phyloP scores from a whole-genome alignment of 1,139 yeast species.

The Yamadazyma songkhlaensis region DNA sequence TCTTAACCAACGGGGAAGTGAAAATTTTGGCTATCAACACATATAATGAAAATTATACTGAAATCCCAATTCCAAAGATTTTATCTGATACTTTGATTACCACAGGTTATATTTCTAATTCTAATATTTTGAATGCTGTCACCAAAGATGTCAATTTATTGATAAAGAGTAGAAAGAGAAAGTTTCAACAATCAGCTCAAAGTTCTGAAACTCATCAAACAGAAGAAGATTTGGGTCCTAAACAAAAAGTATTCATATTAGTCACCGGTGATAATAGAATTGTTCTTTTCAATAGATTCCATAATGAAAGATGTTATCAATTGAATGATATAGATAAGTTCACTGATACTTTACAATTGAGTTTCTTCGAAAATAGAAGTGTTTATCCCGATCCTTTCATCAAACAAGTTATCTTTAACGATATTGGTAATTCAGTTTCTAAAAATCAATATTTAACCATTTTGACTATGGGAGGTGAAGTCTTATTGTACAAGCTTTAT shows the following conservation, averaged over 20 bases:
- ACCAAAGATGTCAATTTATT: constrained; percentile 37
- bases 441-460: constrained; percentile 62
- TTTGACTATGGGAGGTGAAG: constrained; percentile 78
- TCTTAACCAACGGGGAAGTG: constrained; percentile 57
- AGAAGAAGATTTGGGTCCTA: constrained; percentile 23
- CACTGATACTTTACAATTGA: constrained; percentile 50
- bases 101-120: constrained; percentile 60
- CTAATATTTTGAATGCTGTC: constrained; percentile 39
- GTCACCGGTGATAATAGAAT: constrained; percentile 78
- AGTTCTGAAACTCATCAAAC: constrained; percentile 8
- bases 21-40: constrained; percentile 45
- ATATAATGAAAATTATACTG: constrained; percentile 34
- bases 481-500: constrained; percentile 61
- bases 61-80: constrained; percentile 47
- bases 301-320: constrained; percentile 65
- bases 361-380: constrained; percentile 56
- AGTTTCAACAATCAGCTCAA: constrained; percentile 13
- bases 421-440: constrained; percentile 58
- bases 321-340: constrained; percentile 58
- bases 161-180: constrained; percentile 30
- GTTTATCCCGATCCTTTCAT: constrained; percentile 73
- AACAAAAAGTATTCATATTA: constrained; percentile 56
- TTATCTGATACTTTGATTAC: constrained; percentile 63
- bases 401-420: constrained; percentile 65
- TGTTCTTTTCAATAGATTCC: constrained; percentile 61